A percentile compares a stretch with the other conserved stretches of the same genome.
phyloP scores from a whole-genome alignment of 2,329 filamentous ascomycete genomes.

The Cladosporium velox region DNA sequence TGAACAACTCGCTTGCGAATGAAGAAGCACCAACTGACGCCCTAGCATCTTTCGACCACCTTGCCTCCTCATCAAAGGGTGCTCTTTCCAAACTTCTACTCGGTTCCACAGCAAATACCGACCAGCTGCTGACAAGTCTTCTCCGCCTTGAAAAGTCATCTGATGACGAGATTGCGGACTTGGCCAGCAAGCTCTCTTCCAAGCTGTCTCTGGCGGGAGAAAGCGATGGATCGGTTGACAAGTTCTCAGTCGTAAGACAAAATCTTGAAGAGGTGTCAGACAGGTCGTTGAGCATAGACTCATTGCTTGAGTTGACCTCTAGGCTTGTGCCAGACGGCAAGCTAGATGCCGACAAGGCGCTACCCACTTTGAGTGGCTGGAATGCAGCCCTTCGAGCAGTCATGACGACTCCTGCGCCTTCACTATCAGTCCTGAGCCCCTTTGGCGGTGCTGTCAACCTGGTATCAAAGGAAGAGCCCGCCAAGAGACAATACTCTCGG shows the following conservation, averaged over 20 bases:
- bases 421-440: constrained; percentile 72
- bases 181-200: constrained; percentile 17
- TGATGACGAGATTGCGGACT: constrained; percentile 19
- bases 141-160: constrained; percentile 19
- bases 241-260: constrained; percentile 55
- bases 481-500: constrained; percentile 18
- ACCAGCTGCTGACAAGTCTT: constrained; percentile 16
- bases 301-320: constrained; percentile 56
- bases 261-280: constrained; percentile 50
- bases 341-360: constrained; percentile 25
- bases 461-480: constrained; percentile 43
- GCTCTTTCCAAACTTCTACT: constrained; percentile 5
- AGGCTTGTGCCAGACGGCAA: constrained; percentile 44
- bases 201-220: constrained; percentile 15
- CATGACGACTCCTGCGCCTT: constrained; percentile 57
- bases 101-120: background rate
- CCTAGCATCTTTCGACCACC: constrained; percentile 6
- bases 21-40: constrained; percentile 5
- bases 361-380: constrained; percentile 59
- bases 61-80: constrained; percentile 14
- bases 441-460: constrained; percentile 72
- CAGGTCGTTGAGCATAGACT: constrained; percentile 53
- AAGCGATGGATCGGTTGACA: constrained; percentile 23
- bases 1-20: constrained; percentile 9
- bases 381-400: constrained; percentile 60